These are phyloP conservation scores for Verticillium nonalfalfae DNA, from an alignment of 2,329 filamentous ascomycete genomes.

Conservation along the genomic window DNA sequence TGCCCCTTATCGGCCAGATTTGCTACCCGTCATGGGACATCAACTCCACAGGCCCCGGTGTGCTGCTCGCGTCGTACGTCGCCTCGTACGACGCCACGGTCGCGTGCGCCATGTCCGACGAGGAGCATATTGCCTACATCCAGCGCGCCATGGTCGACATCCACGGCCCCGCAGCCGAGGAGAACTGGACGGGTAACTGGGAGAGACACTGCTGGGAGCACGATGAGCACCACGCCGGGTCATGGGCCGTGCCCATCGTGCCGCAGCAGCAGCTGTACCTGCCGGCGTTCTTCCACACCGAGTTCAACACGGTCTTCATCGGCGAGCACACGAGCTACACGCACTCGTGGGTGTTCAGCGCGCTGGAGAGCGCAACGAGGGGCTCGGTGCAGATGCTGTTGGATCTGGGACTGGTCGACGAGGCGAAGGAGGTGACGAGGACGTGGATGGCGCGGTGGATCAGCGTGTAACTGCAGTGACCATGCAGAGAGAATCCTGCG, in stretches of 20 bases:
- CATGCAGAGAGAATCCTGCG: no score
- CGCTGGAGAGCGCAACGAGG: constrained; percentile 48
- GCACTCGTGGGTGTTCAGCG: constrained; percentile 46
- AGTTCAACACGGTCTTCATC: constrained; percentile 32
- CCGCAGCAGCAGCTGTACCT: constrained; percentile 54
- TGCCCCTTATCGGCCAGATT: constrained; percentile 40
- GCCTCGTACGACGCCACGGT: constrained; percentile 31
- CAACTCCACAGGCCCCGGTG: constrained; percentile 43
- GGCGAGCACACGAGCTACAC: constrained; percentile 41
- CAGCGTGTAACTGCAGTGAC: constrained; percentile 2
- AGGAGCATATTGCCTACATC: constrained; percentile 45
- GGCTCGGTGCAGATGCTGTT: constrained; percentile 49
- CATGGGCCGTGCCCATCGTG: constrained; percentile 44
- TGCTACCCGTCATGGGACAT: constrained; percentile 48
- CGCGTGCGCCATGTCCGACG: constrained; percentile 34
- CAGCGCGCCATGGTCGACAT: constrained; percentile 49
- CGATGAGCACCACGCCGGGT: constrained; percentile 49
- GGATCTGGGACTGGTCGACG: constrained; percentile 51
- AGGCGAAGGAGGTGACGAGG: constrained; percentile 49
- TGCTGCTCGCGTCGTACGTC: constrained; percentile 41
- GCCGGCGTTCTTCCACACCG: constrained; percentile 54
- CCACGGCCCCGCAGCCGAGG: constrained; percentile 42
- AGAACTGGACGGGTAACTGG: constrained; percentile 52
- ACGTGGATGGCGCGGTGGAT: constrained; percentile 57
- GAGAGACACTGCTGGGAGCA: constrained; percentile 53